Evolutionary conservation across 306 rosid species (phyloP).

Genomic region (Trichosanthes truncata): DNA sequence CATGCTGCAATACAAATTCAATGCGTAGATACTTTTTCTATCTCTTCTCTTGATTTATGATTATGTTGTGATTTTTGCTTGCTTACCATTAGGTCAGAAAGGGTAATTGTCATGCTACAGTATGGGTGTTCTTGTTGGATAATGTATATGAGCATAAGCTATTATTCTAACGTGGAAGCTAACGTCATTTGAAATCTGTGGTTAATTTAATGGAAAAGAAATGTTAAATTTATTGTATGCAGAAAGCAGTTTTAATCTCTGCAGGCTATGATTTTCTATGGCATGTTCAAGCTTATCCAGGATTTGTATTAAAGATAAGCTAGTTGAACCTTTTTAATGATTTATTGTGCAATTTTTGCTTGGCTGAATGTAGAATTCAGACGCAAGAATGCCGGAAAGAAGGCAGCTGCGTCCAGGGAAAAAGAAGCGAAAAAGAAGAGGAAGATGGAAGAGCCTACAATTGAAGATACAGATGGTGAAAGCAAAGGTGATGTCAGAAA

Average conservation of each 20-base stretch:
- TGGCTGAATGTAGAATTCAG: slow-evolving; percentile 47
- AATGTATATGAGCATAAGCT: background rate
- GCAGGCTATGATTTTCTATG: background rate
- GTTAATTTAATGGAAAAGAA: background rate
- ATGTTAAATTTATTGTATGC: background rate
- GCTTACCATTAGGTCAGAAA: background rate
- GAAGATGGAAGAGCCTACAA: slow-evolving; percentile 32
- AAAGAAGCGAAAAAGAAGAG: slow-evolving; percentile 51
- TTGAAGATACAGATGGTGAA: slow-evolving; percentile 23
- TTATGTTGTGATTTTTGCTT: background rate
- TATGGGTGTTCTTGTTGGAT: background rate
- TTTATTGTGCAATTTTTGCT: background rate
- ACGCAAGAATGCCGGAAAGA: slow-evolving; percentile 66
- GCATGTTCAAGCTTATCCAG: background rate
- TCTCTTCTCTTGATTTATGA: background rate
- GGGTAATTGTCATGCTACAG: background rate
- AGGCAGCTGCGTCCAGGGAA: slow-evolving; percentile 36
- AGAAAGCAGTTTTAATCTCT: background rate
- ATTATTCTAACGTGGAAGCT: background rate
- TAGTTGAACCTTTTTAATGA: background rate
- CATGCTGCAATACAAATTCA: background rate
- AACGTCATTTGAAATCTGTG: background rate
- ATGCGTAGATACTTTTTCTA: background rate
- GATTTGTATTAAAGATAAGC: background rate
- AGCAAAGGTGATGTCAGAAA: slow-evolving; percentile 12